Evolutionary conservation across 305 asterid genomes (phyloP).

Genomic region (Fraxinus sp.): DNA sequence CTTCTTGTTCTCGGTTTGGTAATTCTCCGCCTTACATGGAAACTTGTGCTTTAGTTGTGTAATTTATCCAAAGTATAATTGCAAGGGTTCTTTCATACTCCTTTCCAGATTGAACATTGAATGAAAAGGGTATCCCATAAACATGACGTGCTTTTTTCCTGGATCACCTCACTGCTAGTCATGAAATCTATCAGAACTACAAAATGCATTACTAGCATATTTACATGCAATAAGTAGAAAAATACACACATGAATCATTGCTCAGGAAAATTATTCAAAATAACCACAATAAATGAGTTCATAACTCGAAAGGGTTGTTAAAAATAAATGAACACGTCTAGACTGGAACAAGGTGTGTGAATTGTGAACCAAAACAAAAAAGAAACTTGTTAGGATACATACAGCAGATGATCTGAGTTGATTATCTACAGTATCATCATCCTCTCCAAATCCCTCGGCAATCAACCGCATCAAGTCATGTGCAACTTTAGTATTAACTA

Average conservation of each 20-base stretch:
- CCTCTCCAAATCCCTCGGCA: conserved; percentile 98
- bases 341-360: conserved; percentile 10
- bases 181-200: conserved; percentile 7
- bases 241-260: background rate
- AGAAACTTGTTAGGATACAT: conserved; percentile 37
- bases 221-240: background rate
- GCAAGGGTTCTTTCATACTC: background rate
- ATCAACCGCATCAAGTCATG: conserved; percentile 93
- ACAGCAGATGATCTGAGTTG: conserved; percentile 96
- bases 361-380: background rate
- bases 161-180: background rate
- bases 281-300: conserved; percentile 18
- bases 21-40: background rate
- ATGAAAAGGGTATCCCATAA: background rate
- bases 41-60: background rate
- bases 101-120: background rate
- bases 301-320: conserved; percentile 3
- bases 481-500: conserved; percentile 83
- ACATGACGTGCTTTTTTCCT: background rate
- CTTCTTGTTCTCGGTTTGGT: background rate
- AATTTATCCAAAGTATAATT: background rate
- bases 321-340: background rate
- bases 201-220: conserved; percentile 9
- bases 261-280: conserved; percentile 7
- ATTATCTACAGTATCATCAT: conserved; percentile 74